phyloP scores from a whole-genome alignment of 106 monocot species.

The Acorus gramineus region DNA sequence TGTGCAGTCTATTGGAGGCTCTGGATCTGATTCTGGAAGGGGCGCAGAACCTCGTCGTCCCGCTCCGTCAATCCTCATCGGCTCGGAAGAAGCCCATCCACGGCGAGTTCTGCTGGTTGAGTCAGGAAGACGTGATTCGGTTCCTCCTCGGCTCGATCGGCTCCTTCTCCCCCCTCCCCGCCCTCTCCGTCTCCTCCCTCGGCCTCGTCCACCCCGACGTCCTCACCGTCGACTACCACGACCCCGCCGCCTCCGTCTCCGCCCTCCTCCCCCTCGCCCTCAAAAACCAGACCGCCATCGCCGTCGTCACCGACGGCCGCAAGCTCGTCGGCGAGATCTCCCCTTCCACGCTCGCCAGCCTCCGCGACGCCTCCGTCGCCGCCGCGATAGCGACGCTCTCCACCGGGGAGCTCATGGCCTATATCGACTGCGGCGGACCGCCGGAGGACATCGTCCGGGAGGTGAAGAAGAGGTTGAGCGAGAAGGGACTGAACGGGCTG shows the following conservation, averaged over 20 bases:
- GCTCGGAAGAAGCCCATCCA: constrained; percentile 16
- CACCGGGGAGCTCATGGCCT: constrained; percentile 59
- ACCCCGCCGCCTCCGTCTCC: constrained; percentile 48
- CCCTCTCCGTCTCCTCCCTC: constrained; percentile 42
- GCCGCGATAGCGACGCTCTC: constrained; percentile 57
- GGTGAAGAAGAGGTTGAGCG: constrained; percentile 32
- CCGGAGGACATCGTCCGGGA: constrained; percentile 20
- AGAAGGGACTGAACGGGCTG: constrained; percentile 40
- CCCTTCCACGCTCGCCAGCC: constrained; percentile 35
- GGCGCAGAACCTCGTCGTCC: constrained; percentile 37
- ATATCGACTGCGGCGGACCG: constrained; percentile 42
- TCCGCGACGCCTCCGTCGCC: constrained; percentile 41
- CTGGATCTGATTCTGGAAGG: constrained; percentile 45
- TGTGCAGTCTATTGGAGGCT: constrained; percentile 40
- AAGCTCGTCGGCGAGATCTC: constrained; percentile 67
- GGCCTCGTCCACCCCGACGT: constrained; percentile 34
- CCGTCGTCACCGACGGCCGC: constrained; percentile 51
- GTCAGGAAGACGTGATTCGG: constrained; percentile 64
- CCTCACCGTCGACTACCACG: constrained; percentile 32
- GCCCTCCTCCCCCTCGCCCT: constrained; percentile 44
- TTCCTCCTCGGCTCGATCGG: constrained; percentile 70
- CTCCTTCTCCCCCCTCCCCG: constrained; percentile 42
- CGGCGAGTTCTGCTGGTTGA: constrained; percentile 49
- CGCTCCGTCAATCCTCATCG: constrained; percentile 19
- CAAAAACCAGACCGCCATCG: constrained; percentile 40